Evolutionary conservation across 345 rosid genomes (phyloP), one percentile per base, ranked within the genome.

Genomic region (Hibiscus tridactylites): DNA sequence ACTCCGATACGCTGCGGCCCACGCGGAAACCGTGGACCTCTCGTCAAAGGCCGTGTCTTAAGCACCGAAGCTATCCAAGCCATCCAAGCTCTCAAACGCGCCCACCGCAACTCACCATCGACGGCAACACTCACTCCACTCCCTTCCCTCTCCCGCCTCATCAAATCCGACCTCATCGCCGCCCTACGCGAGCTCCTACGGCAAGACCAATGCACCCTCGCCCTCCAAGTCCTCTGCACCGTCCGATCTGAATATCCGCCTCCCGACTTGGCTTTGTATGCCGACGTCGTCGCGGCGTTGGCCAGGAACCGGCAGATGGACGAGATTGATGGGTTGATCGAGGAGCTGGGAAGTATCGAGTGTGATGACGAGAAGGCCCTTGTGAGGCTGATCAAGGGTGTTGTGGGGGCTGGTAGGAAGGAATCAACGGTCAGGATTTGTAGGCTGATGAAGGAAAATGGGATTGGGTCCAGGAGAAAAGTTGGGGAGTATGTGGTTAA

Each of bases 11-110:
- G 88, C 9, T 87, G 96, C 75, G 97, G 91, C 5, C 86, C 89
- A 19, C 92, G 96, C 0, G 85, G 78, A 81, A 85, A 87, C 73
- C 97, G 93, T 6, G 97, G 96, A 39, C 96, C 96, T 44, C 91
- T 91, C 65, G 82, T 91, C 35, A 91, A 86, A 83, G 98, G 97
- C 68, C 84, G 96, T 17, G 83, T 83, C 81, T 75, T 91, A 28
- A 90, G 96, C 88, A 79, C 81, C 1, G 97, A 94, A 83, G 96
- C 98, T 54, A 94, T 94, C 82, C 97, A 88, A 28, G 90, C 98
- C 78, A 80, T 91, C 70, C 98, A 94, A 69, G 77, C 91, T 75
- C 88, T 89, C 17, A 94, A 90, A 67, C 90, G 97, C 24, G 87
- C 96, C 17, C 67, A 77, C 53, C 79, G 78, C 33, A 54, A 28